These are phyloP conservation scores for Beverwykella pulmonaria DNA, from an alignment of 495 filamentous ascomycete genomes.

Conservation along the genomic window DNA sequence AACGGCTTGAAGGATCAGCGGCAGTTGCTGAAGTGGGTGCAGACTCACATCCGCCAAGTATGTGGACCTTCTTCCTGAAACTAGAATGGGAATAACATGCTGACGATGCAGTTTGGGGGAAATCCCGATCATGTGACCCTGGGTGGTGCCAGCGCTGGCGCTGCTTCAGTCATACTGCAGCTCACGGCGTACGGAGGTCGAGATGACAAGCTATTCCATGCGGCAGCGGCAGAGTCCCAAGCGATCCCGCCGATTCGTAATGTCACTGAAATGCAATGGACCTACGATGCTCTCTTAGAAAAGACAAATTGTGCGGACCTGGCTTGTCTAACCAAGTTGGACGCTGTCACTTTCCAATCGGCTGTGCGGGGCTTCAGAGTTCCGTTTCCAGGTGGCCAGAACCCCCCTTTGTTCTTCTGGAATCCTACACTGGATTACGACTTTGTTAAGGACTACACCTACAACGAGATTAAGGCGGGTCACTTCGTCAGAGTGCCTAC, in stretches of 20 bases:
- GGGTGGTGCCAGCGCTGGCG: constrained; percentile 73
- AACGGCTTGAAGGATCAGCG: constrained; percentile 73
- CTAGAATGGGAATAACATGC: background rate
- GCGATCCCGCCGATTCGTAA: constrained; percentile 65
- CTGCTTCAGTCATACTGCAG: constrained; percentile 67
- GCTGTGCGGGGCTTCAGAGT: constrained; percentile 26
- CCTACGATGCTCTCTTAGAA: constrained; percentile 63
- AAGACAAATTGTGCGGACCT: constrained; percentile 55
- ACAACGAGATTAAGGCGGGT: constrained; percentile 58
- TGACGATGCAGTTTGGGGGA: constrained; percentile 63
- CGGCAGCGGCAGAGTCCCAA: constrained; percentile 65
- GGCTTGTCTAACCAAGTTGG: constrained; percentile 20
- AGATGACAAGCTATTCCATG: constrained; percentile 47
- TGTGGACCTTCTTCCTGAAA: background rate
- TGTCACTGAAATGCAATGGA: constrained; percentile 63
- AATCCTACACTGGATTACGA: constrained; percentile 53
- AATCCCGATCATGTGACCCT: constrained; percentile 77
- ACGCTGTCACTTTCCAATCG: constrained; percentile 29
- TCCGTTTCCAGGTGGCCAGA: constrained; percentile 20
- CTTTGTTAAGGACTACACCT: constrained; percentile 63
- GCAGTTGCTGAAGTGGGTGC: constrained; percentile 69
- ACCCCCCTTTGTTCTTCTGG: constrained; percentile 29
- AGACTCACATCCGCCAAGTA: constrained; percentile 29
- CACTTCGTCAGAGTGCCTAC: constrained; percentile 68
- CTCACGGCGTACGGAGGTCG: constrained; percentile 65